Evolutionary conservation across 2,329 filamentous ascomycete species (phyloP).

Genomic region (Fusarium caatingaense): DNA sequence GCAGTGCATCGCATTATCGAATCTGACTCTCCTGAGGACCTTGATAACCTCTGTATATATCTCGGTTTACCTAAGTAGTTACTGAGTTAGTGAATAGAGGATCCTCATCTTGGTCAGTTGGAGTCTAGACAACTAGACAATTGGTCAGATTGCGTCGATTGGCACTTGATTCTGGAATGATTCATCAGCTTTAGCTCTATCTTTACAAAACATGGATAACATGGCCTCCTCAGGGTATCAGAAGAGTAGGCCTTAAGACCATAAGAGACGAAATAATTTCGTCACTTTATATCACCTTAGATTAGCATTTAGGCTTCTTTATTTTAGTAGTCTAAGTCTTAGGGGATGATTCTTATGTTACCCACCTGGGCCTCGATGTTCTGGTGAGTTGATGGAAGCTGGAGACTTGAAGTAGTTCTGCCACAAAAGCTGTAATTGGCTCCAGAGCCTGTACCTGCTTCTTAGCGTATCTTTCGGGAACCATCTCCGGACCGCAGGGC

Average conservation of each 20-base stretch:
- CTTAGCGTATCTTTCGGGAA: conserved; percentile 30
- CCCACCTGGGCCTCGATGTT: too few relatives aligned
- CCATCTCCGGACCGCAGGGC: conserved; percentile 15
- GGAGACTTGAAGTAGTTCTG: conserved; percentile 7
- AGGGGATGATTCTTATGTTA: too few relatives aligned
- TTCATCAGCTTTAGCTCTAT: not conserved
- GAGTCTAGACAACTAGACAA: not conserved
- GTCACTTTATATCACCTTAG: too few relatives aligned
- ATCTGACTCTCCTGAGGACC: not conserved
- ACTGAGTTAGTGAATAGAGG: not conserved
- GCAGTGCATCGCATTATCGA: not conserved
- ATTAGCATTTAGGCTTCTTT: too few relatives aligned
- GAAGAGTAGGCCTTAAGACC: too few relatives aligned
- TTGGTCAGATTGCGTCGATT: too few relatives aligned
- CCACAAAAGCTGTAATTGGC: not conserved
- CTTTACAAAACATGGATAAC: too few relatives aligned
- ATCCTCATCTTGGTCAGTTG: not conserved
- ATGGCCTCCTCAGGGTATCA: too few relatives aligned
- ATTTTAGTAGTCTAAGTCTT: too few relatives aligned
- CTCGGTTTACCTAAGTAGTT: not conserved
- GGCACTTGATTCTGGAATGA: accelerated
- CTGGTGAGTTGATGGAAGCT: not conserved
- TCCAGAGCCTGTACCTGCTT: conserved; percentile 27
- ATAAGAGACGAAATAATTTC: too few relatives aligned
- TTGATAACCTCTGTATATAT: not conserved